Evolutionary conservation across 495 filamentous ascomycete species (phyloP).

Genomic region (Penicillium roqueforti): DNA sequence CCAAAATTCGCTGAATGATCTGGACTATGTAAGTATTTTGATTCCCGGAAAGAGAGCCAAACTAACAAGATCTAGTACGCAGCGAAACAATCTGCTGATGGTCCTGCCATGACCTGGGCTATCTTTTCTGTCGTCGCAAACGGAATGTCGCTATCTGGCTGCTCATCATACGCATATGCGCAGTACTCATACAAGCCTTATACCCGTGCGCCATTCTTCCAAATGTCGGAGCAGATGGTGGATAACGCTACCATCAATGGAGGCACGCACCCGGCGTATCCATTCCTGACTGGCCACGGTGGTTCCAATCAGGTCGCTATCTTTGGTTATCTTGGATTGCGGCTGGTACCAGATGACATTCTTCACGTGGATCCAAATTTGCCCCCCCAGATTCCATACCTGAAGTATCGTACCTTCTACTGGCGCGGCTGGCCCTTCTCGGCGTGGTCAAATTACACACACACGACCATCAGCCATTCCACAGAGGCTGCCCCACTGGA

Average conservation of each 20-base stretch:
- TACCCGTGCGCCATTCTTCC: slow-evolving; percentile 48
- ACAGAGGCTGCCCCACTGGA: slow-evolving; percentile 25
- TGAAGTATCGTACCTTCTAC: slow-evolving; percentile 65
- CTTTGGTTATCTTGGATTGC: slow-evolving; percentile 59
- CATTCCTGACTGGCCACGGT: slow-evolving; percentile 65
- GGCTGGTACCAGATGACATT: slow-evolving; percentile 46
- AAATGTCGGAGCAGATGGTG: slow-evolving; percentile 63
- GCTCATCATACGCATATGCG: slow-evolving; percentile 59
- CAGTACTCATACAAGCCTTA: slow-evolving; percentile 58
- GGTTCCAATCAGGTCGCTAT: slow-evolving; percentile 59
- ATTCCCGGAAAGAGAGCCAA: neutral
- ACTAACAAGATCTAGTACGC: slow-evolving; percentile 45
- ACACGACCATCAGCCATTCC: slow-evolving; percentile 57
- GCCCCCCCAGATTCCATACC: slow-evolving; percentile 57
- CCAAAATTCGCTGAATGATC: slow-evolving; percentile 47
- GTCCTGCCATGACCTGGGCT: slow-evolving; percentile 65
- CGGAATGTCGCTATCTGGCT: slow-evolving; percentile 55
- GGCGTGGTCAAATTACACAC: slow-evolving; percentile 59
- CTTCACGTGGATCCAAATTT: slow-evolving; percentile 56
- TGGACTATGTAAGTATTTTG: slow-evolving; percentile 49
- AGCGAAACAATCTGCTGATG: slow-evolving; percentile 57
- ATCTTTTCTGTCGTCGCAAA: slow-evolving; percentile 61
- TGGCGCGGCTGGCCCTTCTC: slow-evolving; percentile 64
- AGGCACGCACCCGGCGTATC: slow-evolving; percentile 61
- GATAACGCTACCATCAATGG: slow-evolving; percentile 64